Evolutionary conservation across 2,329 filamentous ascomycete genomes (phyloP).

Genomic region (Lojkania enalia): DNA sequence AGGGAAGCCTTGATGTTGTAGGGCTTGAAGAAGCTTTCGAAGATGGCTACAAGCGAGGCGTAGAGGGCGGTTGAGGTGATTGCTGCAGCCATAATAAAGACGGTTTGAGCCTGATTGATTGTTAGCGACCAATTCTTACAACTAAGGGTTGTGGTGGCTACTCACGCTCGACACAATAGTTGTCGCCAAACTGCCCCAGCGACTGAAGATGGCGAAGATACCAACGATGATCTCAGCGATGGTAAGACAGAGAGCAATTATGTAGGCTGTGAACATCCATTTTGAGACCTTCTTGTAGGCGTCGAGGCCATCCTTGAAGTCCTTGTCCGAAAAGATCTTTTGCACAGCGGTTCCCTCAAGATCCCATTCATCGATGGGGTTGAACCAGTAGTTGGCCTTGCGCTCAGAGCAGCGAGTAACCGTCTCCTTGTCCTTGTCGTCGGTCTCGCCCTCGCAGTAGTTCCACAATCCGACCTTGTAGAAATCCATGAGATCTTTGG

Average conservation of each 20-base stretch:
- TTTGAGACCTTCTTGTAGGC: slow-evolving; percentile 73
- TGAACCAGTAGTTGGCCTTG: slow-evolving; percentile 75
- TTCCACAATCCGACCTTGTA: slow-evolving; percentile 87
- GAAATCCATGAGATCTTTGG: slow-evolving; percentile 64
- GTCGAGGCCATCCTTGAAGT: slow-evolving; percentile 69
- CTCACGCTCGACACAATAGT: slow-evolving; percentile 73
- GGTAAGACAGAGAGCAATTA: slow-evolving; percentile 72
- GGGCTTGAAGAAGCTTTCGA: slow-evolving; percentile 67
- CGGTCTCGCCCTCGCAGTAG: slow-evolving; percentile 72
- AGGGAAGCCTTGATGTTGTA: slow-evolving; percentile 72
- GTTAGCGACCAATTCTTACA: too few relatives aligned
- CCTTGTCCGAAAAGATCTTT: slow-evolving; percentile 64
- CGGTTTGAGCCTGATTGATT: slow-evolving; percentile 48
- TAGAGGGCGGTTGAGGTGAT: slow-evolving; percentile 75
- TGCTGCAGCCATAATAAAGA: slow-evolving; percentile 68
- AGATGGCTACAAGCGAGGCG: slow-evolving; percentile 67
- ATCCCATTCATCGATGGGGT: slow-evolving; percentile 67
- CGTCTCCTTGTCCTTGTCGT: slow-evolving; percentile 54
- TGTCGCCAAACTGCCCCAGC: slow-evolving; percentile 79
- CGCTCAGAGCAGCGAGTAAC: slow-evolving; percentile 68
- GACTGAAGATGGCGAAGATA: slow-evolving; percentile 79
- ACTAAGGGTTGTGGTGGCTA: slow-evolving; percentile 37
- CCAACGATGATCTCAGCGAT: slow-evolving; percentile 74
- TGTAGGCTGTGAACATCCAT: slow-evolving; percentile 83
- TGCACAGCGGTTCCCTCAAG: slow-evolving; percentile 59